phyloP scores from a whole-genome alignment of 2,329 filamentous ascomycete genomes.

The Aspergillus spinulosporus region DNA sequence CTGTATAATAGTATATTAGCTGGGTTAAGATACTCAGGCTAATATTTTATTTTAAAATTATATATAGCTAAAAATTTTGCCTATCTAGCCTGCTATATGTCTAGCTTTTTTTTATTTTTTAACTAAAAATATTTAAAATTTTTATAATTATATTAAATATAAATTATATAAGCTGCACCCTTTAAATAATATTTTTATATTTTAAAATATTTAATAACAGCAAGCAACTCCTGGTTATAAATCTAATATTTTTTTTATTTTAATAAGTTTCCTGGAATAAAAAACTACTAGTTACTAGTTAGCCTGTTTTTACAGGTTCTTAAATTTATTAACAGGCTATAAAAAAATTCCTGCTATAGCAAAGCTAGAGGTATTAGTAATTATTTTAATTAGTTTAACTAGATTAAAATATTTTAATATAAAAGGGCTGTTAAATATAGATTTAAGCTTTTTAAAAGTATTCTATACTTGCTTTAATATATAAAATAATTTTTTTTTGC shows the following conservation, averaged over 20 bases:
- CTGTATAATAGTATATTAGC: background rate
- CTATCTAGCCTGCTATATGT: background rate
- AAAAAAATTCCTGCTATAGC: background rate
- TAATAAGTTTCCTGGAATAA: background rate
- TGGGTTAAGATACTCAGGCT: background rate
- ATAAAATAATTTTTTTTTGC: background rate
- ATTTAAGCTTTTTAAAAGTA: background rate
- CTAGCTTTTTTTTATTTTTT: background rate
- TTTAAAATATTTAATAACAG: background rate
- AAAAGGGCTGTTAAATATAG: background rate
- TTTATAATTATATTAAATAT: background rate
- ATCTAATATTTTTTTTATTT: background rate
- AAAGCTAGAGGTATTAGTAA: background rate
- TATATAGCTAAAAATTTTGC: background rate
- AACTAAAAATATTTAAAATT: background rate
- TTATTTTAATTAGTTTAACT: background rate
- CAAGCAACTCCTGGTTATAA: background rate
- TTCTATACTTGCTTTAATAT: background rate
- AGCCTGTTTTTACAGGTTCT: background rate
- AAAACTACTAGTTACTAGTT: constrained; percentile 1
- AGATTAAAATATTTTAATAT: background rate
- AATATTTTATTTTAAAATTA: constrained; percentile 4
- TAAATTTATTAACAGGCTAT: background rate
- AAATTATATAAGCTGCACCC: background rate
- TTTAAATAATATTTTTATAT: background rate